phyloP scores from a whole-genome alignment of 2,329 filamentous ascomycete genomes.

The Alternaria sp. region DNA sequence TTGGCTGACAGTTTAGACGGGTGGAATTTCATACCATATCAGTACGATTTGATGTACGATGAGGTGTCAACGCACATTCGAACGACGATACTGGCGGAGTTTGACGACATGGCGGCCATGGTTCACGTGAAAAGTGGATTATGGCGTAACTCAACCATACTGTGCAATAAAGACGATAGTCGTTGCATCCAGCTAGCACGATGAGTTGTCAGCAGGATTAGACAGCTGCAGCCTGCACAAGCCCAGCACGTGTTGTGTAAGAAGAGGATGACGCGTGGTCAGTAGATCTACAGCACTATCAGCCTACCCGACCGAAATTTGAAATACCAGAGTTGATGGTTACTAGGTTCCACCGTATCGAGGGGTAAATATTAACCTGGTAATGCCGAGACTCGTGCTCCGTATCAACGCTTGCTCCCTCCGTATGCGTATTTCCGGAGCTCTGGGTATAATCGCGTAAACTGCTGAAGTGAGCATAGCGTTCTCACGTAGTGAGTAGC shows the following conservation, averaged over 20 bases:
- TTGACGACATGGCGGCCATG: not conserved
- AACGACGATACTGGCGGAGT: not conserved
- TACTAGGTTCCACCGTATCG: not conserved
- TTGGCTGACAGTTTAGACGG: not conserved
- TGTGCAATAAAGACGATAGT: not conserved
- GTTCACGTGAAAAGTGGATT: not conserved
- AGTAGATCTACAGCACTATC: not conserved
- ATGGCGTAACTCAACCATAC: not conserved
- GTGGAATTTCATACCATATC: not conserved
- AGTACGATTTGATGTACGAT: not conserved
- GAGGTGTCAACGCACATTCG: not conserved
- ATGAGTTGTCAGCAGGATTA: not conserved
- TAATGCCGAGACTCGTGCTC: not conserved
- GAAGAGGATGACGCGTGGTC: not conserved
- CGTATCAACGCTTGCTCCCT: not conserved
- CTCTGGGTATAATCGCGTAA: not conserved
- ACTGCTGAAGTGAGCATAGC: not conserved
- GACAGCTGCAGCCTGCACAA: not conserved
- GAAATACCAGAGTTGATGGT: not conserved
- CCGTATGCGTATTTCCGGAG: not conserved
- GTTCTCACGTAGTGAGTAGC: not conserved
- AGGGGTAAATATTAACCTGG: not conserved
- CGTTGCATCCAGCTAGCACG: not conserved
- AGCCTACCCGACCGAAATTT: not conserved
- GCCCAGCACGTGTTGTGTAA: not conserved